phyloP scores from a whole-genome alignment of 73 alveolate genomes.

The Stentor coeruleus region DNA sequence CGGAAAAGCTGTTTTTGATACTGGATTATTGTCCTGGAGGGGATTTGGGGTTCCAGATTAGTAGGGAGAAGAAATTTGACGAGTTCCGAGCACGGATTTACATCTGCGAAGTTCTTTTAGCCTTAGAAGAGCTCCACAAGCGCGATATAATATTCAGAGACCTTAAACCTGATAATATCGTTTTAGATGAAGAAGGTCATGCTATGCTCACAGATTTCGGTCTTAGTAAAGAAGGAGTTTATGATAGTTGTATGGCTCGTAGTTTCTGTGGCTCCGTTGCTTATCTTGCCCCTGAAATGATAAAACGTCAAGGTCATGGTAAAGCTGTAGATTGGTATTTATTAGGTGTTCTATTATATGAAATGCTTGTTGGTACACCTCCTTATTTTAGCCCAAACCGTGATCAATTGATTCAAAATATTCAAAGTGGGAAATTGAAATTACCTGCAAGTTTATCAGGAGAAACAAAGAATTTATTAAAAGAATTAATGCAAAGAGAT shows the following conservation, averaged over 20 bases:
- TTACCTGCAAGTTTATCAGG: constrained; percentile 77
- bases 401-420: constrained; percentile 75
- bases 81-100: constrained; percentile 80
- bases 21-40: constrained; percentile 91
- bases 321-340: constrained; percentile 89
- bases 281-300: constrained; percentile 90
- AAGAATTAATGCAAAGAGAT: constrained; percentile 56
- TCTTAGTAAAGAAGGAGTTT: constrained; percentile 91
- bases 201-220: constrained; percentile 96
- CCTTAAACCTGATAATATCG: constrained; percentile 95
- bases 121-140: constrained; percentile 89
- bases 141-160: constrained; percentile 93
- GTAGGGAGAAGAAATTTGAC: constrained; percentile 72
- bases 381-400: constrained; percentile 89
- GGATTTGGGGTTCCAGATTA: constrained; percentile 74
- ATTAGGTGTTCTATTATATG: constrained; percentile 90
- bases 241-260: constrained; percentile 56
- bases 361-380: constrained; percentile 89
- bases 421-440: constrained; percentile 63
- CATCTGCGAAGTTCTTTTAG: constrained; percentile 86
- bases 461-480: constrained; percentile 49
- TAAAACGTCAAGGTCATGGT: constrained; percentile 76
- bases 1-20: constrained; percentile 81
- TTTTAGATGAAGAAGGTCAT: constrained; percentile 92
- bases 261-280: constrained; percentile 95